These are phyloP conservation scores for Orobanche coerulescens DNA, from an alignment of 257 asterid species.

Conservation along the genomic window DNA sequence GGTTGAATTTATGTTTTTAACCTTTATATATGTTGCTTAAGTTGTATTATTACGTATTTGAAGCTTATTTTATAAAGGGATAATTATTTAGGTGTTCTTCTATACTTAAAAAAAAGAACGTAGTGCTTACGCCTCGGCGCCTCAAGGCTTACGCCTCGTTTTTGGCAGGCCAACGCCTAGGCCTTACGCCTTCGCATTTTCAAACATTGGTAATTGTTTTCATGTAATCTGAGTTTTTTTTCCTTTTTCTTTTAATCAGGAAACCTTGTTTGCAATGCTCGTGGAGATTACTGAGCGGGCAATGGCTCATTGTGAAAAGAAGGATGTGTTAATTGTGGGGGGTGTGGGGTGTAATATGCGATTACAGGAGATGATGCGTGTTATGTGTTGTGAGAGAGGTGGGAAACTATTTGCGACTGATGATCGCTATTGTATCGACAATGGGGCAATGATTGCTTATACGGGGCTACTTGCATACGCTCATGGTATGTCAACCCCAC, in stretches of 20 bases:
- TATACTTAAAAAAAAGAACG: too few species aligned
- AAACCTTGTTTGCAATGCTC: slow-evolving; percentile 92
- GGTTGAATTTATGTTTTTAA: too few species aligned
- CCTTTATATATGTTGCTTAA: too few species aligned
- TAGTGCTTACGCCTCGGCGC: too few species aligned
- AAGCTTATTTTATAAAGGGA: too few species aligned
- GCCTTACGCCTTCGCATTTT: too few species aligned
- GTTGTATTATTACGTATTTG: too few species aligned
- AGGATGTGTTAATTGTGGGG: slow-evolving; percentile 52
- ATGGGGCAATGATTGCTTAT: slow-evolving; percentile 98
- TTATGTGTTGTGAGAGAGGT: slow-evolving; percentile 87
- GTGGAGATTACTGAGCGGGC: slow-evolving; percentile 26
- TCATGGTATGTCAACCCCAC: slow-evolving; percentile 34
- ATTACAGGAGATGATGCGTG: slow-evolving; percentile 87
- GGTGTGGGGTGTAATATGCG: slow-evolving; percentile 97
- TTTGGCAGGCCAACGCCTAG: too few species aligned
- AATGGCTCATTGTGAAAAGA: neutral
- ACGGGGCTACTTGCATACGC: slow-evolving; percentile 87
- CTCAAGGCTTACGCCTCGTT: too few species aligned
- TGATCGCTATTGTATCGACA: slow-evolving; percentile 86
- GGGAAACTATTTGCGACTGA: slow-evolving; percentile 84
- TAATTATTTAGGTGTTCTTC: too few species aligned
- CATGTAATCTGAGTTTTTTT: too few species aligned
- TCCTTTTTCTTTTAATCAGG: slow-evolving; percentile 39
- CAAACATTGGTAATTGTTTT: too few species aligned